Base-by-base conservation (phyloP, 1,139 yeast genomes). In the Debaryomycetaceae sp. region DNA sequence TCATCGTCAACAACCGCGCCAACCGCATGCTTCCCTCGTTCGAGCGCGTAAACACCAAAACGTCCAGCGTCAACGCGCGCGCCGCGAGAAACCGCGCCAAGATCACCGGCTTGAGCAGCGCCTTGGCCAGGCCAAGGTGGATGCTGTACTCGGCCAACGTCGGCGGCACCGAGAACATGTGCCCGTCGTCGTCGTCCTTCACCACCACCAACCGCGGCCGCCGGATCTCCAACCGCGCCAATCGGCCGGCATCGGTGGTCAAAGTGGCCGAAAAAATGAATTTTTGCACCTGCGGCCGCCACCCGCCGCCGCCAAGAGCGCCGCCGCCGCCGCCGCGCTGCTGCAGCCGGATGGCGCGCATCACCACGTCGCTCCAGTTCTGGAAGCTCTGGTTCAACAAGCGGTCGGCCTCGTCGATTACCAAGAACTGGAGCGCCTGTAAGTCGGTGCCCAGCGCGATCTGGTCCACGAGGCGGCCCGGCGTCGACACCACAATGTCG, bases 401-500 rank as follows among this genome's bases (percentile, higher is more conserved):
- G 37, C 96, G 67, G 61, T 91, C 99, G 2, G 97, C 98, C 57
- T 91, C 99, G 58, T 91, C 99, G 25, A 91, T 75, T 3, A 91
- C 84, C 44, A 93, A 62, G 53, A 72, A 86, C 41, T 75, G 67
- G 37, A 91, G 62, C 36, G 70, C 62, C 15, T 60, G 54, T 35
- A 86, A 53, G 11, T 72, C 44, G 6, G 61, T 45, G 5, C 54
- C 54, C 20, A 52, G 49, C 23, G 61, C 58, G 27, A 89, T 53
- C 55, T 91, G 98, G 43, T 93, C 98, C 10, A 91, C 96, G 28
- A 91, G 61, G 51, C 98, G 71, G 39, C 99, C 99, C 0, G 99
- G 98, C 0, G 98, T 86, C 4, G 88, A 65, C 2, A 91, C 72
- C 2, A 91, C 48, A 5, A 91, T 75, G 55, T 91, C 97, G 16